These are phyloP conservation scores for Galerina sulciceps DNA, from an alignment of 768 basidiomycete species.

Conservation along the genomic window DNA sequence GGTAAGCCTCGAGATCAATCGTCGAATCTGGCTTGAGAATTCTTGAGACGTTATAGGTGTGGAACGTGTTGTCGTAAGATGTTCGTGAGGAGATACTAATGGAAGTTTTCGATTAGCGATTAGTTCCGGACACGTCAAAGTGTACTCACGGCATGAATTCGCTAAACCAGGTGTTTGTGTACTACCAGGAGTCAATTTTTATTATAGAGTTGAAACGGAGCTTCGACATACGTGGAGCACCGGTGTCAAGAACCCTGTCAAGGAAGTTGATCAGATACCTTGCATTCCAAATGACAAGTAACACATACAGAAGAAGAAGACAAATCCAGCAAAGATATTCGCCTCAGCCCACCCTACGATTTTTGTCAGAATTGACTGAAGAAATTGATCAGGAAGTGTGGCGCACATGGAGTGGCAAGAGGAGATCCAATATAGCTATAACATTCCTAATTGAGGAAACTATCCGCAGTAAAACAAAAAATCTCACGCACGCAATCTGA, in stretches of 20 bases:
- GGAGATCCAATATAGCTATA: conserved; percentile 55
- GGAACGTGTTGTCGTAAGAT: conserved; percentile 66
- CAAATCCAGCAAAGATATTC: conserved; percentile 62
- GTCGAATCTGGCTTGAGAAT: conserved; percentile 57
- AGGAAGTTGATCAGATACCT: neutral
- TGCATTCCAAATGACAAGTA: neutral
- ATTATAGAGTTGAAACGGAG: neutral
- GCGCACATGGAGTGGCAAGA: conserved; percentile 45
- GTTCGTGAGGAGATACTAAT: conserved; percentile 57
- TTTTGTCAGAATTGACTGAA: neutral
- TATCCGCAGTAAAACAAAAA: neutral
- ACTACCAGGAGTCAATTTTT: conserved; percentile 31
- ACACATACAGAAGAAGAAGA: conserved; percentile 63
- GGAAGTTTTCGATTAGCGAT: neutral
- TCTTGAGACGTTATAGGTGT: conserved; percentile 54
- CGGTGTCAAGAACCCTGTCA: conserved; percentile 57
- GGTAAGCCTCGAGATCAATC: conserved; percentile 56
- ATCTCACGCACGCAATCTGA: conserved; percentile 57
- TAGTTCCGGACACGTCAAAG: neutral
- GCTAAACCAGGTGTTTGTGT: conserved; percentile 64
- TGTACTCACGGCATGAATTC: conserved; percentile 55
- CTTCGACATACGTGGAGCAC: conserved; percentile 48
- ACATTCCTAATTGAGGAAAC: neutral
- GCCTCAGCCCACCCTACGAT: conserved; percentile 71
- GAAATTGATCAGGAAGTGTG: neutral